These are phyloP conservation scores for Colletotrichum horii DNA, from an alignment of 2,329 filamentous ascomycete genomes.

Conservation along the genomic window DNA sequence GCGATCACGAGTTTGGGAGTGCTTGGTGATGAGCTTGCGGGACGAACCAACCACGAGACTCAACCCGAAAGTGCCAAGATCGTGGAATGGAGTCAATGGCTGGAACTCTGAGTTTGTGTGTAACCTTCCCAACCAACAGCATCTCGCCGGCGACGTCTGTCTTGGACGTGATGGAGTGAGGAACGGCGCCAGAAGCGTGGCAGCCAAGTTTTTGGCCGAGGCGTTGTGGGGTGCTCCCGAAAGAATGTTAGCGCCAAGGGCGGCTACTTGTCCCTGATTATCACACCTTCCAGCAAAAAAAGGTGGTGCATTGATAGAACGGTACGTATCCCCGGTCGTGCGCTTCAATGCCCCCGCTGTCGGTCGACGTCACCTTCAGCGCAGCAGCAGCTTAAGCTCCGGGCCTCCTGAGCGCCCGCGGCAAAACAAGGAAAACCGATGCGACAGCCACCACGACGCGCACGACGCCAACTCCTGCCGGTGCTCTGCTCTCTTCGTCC, in stretches of 20 bases:
- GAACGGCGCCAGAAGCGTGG: not conserved
- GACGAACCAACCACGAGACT: not conserved
- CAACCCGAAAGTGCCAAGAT: not conserved
- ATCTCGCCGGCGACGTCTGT: not conserved
- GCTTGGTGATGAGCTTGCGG: not conserved
- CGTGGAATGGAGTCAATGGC: not conserved
- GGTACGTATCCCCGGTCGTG: not conserved
- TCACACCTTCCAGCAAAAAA: rapidly evolving
- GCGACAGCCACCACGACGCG: not conserved
- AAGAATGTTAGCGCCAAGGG: not conserved
- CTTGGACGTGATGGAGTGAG: not conserved
- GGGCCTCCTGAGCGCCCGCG: not conserved
- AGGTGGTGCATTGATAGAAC: not conserved
- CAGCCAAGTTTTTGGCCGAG: constrained; percentile 3
- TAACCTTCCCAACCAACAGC: not conserved
- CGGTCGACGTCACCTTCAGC: constrained; percentile 13
- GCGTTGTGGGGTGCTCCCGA: not conserved
- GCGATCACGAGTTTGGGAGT: not conserved
- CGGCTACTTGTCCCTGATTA: not conserved
- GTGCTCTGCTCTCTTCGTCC: not conserved
- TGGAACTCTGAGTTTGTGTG: not conserved
- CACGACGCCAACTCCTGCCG: not conserved
- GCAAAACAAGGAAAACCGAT: constrained; percentile 12
- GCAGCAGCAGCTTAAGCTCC: not conserved
- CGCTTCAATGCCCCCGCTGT: not conserved